Evolutionary conservation across 352 stramenopile genomes (phyloP).

Genomic region (Pythium biforme): DNA sequence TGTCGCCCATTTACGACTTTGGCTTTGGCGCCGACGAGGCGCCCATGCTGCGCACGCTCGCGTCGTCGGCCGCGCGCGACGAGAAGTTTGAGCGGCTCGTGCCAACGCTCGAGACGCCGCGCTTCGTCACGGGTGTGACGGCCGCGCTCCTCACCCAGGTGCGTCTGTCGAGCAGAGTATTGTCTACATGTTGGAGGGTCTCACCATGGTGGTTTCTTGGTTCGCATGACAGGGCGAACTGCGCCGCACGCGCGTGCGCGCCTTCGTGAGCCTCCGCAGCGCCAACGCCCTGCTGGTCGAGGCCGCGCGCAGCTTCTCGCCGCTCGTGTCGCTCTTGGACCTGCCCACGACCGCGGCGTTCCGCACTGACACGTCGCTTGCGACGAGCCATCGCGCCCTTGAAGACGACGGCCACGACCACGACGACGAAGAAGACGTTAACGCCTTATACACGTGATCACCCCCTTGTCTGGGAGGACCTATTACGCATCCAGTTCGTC

Average conservation of each 20-base stretch:
- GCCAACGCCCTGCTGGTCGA: constrained; percentile 37
- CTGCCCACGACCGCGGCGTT: constrained; percentile 20
- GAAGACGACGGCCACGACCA: not conserved
- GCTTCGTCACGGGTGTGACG: constrained; percentile 50
- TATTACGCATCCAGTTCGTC: constrained; percentile 16
- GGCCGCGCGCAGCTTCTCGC: constrained; percentile 48
- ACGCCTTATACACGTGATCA: constrained; percentile 61
- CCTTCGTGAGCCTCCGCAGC: constrained; percentile 58
- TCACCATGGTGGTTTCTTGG: constrained; percentile 5
- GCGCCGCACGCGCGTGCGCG: constrained; percentile 43
- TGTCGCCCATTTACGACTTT: constrained; percentile 54
- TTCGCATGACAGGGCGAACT: constrained; percentile 43
- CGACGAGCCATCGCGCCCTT: not conserved
- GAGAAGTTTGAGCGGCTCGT: constrained; percentile 34
- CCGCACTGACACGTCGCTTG: not conserved
- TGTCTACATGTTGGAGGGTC: too few relatives aligned
- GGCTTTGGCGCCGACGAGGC: constrained; percentile 27
- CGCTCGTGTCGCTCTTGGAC: constrained; percentile 42
- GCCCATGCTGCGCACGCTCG: constrained; percentile 46
- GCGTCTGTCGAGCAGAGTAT: too few relatives aligned
- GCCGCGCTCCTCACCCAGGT: constrained; percentile 64
- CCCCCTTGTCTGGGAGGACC: too few relatives aligned
- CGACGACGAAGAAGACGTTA: constrained; percentile 27
- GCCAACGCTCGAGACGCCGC: constrained; percentile 49
- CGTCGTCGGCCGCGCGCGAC: constrained; percentile 34